Conservation (phyloP, 179 eudicot genomes). For the Beta corolliflora region DNA sequence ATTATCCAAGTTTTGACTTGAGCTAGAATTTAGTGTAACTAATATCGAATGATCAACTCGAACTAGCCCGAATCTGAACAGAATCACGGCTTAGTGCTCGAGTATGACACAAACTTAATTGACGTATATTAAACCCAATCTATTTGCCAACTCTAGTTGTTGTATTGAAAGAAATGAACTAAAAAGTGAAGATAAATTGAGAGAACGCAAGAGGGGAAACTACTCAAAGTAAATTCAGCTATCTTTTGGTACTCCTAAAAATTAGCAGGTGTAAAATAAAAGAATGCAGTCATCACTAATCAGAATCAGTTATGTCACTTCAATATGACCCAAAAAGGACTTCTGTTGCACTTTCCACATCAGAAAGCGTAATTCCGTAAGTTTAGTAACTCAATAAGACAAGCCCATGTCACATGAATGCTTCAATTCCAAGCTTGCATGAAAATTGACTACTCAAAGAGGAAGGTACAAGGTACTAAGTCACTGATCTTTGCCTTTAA, state of each 20-base stretch:
- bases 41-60: neutral
- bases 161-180: no score
- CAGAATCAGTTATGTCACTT: constrained; percentile 28
- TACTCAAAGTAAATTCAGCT: neutral
- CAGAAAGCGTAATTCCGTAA: constrained; percentile 3
- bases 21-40: no score
- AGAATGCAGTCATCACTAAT: constrained; percentile 10
- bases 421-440: constrained; percentile 17
- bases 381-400: constrained; percentile 4
- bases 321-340: constrained; percentile 10
- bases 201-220: neutral
- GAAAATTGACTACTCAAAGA: constrained; percentile 28
- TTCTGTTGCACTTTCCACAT: neutral
- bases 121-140: neutral
- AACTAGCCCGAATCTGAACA: neutral
- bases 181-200: neutral
- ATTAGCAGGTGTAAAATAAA: constrained; percentile 2
- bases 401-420: constrained; percentile 21
- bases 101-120: neutral
- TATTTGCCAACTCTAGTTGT: neutral
- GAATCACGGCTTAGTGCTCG: neutral
- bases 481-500: constrained; percentile 16
- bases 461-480: constrained; percentile 12
- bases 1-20: no score
- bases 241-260: neutral